phyloP scores from a whole-genome alignment of 371 early-diverging fungal genomes.

The Choanephora cucurbitarum region DNA sequence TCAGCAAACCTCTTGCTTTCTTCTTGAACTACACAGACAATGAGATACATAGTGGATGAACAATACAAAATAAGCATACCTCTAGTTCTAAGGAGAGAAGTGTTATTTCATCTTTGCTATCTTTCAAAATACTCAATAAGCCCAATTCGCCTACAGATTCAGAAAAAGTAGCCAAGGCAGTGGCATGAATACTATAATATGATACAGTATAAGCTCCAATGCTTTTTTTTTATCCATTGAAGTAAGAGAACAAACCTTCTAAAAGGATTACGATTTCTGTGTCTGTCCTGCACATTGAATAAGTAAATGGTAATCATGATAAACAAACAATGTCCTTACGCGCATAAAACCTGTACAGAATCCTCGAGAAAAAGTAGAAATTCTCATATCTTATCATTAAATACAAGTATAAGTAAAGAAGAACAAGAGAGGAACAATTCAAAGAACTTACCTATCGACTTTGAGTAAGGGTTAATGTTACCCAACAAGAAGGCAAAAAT shows the following conservation, averaged over 20 bases:
- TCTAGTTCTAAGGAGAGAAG: constrained; percentile 53
- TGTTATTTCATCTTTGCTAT: constrained; percentile 47
- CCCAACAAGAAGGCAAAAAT: constrained; percentile 40
- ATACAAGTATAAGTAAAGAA: no score
- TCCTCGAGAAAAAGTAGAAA: constrained; percentile 50
- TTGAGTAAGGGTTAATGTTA: constrained; percentile 45
- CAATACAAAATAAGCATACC: no score
- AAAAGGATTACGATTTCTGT: constrained; percentile 25
- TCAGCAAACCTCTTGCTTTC: constrained; percentile 51
- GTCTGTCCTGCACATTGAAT: constrained; percentile 25
- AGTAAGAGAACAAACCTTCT: constrained; percentile 17
- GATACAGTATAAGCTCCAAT: not conserved
- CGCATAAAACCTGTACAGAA: constrained; percentile 55
- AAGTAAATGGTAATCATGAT: not conserved
- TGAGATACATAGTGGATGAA: no score
- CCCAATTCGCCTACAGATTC: constrained; percentile 63
- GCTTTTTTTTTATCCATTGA: not conserved
- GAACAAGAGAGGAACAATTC: no score
- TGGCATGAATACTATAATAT: constrained; percentile 53
- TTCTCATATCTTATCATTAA: constrained; percentile 46
- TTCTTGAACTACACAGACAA: constrained; percentile 43
- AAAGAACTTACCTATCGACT: constrained; percentile 53
- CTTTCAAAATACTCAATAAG: constrained; percentile 42
- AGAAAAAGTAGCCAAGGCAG: constrained; percentile 63
- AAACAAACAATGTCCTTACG: constrained; percentile 22